Evolutionary conservation across 2,329 filamentous ascomycete genomes (phyloP), one percentile per base, ranked within the genome.

Genomic region (Cordyceps militaris): DNA sequence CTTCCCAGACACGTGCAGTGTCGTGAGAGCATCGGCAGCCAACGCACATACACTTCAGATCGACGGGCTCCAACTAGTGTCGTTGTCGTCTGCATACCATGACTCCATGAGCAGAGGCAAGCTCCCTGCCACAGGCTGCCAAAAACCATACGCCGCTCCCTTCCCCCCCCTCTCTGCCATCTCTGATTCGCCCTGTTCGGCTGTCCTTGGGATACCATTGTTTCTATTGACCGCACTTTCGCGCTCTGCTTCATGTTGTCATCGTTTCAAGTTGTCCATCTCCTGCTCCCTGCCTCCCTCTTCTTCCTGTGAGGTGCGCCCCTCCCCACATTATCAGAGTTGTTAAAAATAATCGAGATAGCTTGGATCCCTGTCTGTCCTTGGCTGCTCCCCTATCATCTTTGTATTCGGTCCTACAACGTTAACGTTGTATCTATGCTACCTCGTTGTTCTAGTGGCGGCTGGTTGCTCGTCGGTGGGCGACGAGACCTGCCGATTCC

Each of bases 201-300:
- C 5, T 43, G 10, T 52, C 4, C 49, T 21, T 28, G 23, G 10
- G 19, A 38, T 24, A 34, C 47, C 47, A 50, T 38, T 8, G 47
- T 28, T 50, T 50, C 32, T 21, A 42, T 40, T 52, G 49, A 52
- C 49, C 36, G 49, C 49, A 52, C 36, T 52, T 52, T 52, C 49
- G 49, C 49, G 49, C 49, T 52, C 49, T 51, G 48, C 48, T 28
- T 52, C 49, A 52, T 28, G 13, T 26, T 19, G 21, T 26, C 23
- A 49, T 49, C 11, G 48, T 51, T 51, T 51, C 48, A 51, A 51
- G 34, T 26, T 52, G 34, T n/a, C 23, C 32, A 42, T 52, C 49
- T 23, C 26, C 26, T 47, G 16, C 11, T 19, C 16, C 9, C 23
- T 4, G 13, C 8, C 3, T n/a, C 21, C 9, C n/a, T 36, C 9